A percentile compares a stretch with the other conserved stretches of the same genome.
Conservation (phyloP, 257 asterid species). For the Salvia rosmarinus region DNA sequence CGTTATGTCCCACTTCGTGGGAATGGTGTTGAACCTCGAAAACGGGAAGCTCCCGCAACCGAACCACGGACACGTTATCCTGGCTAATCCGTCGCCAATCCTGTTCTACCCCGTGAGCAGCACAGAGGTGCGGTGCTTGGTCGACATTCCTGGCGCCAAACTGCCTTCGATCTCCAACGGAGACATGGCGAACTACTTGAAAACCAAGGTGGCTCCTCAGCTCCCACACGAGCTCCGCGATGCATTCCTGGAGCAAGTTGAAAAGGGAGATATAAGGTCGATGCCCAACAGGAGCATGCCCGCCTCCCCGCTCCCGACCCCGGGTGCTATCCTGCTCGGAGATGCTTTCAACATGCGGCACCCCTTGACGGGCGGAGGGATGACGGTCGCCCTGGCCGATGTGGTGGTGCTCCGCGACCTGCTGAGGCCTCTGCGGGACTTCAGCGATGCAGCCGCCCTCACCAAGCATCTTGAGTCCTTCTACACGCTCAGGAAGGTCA, state of each 20-base stretch:
- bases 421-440: slow-evolving; percentile 42
- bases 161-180: slow-evolving; percentile 54
- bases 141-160: slow-evolving; percentile 51
- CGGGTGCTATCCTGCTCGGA: slow-evolving; percentile 58
- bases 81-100: slow-evolving; percentile 57
- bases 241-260: slow-evolving; percentile 43
- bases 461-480: slow-evolving; percentile 47
- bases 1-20: slow-evolving; percentile 54
- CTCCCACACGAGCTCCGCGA: slow-evolving; percentile 49
- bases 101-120: slow-evolving; percentile 56
- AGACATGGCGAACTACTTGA: slow-evolving; percentile 52
- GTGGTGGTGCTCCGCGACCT: slow-evolving; percentile 57
- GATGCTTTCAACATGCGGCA: slow-evolving; percentile 69
- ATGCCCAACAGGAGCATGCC: slow-evolving; percentile 65
- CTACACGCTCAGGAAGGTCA: slow-evolving; percentile 54
- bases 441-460: slow-evolving; percentile 43
- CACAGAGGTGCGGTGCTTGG: slow-evolving; percentile 52
- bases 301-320: slow-evolving; percentile 55
- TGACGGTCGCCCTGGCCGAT: slow-evolving; percentile 60
- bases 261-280: slow-evolving; percentile 54
- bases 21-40: slow-evolving; percentile 52
- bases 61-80: slow-evolving; percentile 53
- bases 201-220: slow-evolving; percentile 53
- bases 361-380: slow-evolving; percentile 60
- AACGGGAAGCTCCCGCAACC: slow-evolving; percentile 55